A percentile compares a stretch with the other conserved stretches of the same genome.
Conservation (phyloP, 164 flowering plant genomes). For the Vitis riparia region DNA sequence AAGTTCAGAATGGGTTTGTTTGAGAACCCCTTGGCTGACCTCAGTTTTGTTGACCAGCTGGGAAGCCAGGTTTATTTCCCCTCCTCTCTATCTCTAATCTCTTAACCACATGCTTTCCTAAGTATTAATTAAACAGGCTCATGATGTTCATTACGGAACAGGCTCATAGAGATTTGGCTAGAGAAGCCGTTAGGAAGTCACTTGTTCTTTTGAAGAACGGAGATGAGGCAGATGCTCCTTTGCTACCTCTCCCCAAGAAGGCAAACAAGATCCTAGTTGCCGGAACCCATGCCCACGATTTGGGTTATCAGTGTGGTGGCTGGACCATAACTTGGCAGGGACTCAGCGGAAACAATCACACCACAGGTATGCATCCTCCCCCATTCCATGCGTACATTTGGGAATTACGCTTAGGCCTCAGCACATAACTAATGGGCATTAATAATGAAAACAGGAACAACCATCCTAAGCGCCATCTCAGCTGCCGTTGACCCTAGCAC, state of each 20-base stretch:
- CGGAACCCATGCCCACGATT: constrained; percentile 1
- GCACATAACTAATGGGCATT: too few species aligned
- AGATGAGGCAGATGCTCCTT: constrained; percentile 2
- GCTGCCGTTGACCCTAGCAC: constrained; percentile 27
- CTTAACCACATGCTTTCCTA: too few species aligned
- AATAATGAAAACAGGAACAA: constrained; percentile 27
- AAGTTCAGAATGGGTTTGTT: constrained; percentile 23
- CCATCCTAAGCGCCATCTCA: constrained; percentile 26
- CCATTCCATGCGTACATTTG: too few species aligned
- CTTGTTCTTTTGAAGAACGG: constrained; percentile 31
- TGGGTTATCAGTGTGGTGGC: constrained; percentile 31
- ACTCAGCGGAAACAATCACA: constrained; percentile 16
- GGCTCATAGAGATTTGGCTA: constrained; percentile 27
- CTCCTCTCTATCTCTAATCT: too few species aligned
- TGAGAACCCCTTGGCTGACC: constrained; percentile 26
- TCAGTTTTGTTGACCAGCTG: constrained; percentile 6
- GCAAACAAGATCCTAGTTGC: constrained; percentile 23
- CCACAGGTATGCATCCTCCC: constrained; percentile 12
- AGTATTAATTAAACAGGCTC: too few species aligned
- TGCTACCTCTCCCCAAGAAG: constrained; percentile 19
- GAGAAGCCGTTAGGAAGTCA: constrained; percentile 33
- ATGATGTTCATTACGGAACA: too few species aligned
- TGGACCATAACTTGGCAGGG: constrained; percentile 19
- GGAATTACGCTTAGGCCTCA: too few species aligned
- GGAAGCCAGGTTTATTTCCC: constrained; percentile 12